Evolutionary conservation across 768 basidiomycete genomes (phyloP).

Genomic region (Panaeolus cyanescens): DNA sequence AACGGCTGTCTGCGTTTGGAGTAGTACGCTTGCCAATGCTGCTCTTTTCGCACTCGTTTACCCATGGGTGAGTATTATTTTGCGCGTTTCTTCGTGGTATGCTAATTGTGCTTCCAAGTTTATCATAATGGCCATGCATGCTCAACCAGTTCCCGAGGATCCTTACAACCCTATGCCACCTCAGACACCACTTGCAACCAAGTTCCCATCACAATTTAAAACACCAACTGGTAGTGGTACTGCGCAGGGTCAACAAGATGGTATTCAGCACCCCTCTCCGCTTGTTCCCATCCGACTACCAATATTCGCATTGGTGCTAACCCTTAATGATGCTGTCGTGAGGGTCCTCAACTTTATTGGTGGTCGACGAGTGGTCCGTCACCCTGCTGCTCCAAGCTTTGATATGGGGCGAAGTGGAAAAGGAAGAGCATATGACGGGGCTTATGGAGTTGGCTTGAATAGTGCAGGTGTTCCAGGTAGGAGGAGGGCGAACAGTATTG

Average conservation of each 20-base stretch:
- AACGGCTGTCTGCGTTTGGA: conserved; percentile 72
- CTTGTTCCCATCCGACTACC: conserved; percentile 80
- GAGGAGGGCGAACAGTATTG: conserved; percentile 43
- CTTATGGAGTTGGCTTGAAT: neutral
- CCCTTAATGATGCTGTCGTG: conserved; percentile 73
- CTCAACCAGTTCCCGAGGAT: conserved; percentile 71
- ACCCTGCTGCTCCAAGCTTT: conserved; percentile 8
- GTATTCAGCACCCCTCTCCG: conserved; percentile 67
- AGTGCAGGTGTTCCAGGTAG: conserved; percentile 14
- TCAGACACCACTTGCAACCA: neutral
- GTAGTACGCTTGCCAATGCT: conserved; percentile 76
- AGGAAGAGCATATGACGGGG: conserved; percentile 2
- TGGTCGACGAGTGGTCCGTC: conserved; percentile 20
- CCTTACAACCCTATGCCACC: conserved; percentile 64
- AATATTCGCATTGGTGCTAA: conserved; percentile 72
- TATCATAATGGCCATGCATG: conserved; percentile 83
- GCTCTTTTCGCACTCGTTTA: conserved; percentile 82
- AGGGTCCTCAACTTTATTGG: conserved; percentile 60
- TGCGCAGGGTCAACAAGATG: neutral
- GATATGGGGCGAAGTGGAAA: too few relatives aligned
- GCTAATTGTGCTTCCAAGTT: conserved; percentile 50
- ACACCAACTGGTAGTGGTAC: neutral
- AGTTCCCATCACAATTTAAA: neutral
- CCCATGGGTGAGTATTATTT: conserved; percentile 58
- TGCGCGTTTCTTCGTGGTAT: conserved; percentile 4